Conservation (phyloP, 1,139 yeast genomes). For the Geotrichum citri-aurantii region DNA sequence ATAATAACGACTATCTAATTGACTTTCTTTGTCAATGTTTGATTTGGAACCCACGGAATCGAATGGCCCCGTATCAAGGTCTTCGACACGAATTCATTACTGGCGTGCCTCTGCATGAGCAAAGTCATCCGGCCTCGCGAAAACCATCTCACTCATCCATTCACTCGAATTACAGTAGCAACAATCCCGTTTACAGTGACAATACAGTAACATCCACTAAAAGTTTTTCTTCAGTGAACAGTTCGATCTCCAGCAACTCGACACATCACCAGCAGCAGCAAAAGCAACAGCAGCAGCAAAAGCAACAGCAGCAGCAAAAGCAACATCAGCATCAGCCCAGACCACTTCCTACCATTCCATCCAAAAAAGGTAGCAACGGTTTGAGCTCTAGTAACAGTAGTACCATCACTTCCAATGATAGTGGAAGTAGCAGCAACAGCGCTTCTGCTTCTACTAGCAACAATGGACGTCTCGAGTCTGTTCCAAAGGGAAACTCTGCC, state of each 20-base stretch:
- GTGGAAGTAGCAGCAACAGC: background rate
- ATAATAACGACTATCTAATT: slow-evolving; percentile 36
- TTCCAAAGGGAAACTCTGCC: background rate
- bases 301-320: background rate
- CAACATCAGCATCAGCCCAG: background rate
- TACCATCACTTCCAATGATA: background rate
- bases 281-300: background rate
- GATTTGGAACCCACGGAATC: slow-evolving; percentile 51
- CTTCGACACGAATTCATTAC: slow-evolving; percentile 41
- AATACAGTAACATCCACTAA: slow-evolving; percentile 1
- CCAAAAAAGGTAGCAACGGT: background rate
- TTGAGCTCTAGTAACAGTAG: background rate
- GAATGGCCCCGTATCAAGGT: slow-evolving; percentile 44
- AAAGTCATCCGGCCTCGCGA: background rate
- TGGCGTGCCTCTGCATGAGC: slow-evolving; percentile 20
- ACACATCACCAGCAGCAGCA: background rate
- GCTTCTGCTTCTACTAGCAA: background rate
- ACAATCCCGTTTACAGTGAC: slow-evolving; percentile 67
- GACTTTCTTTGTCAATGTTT: slow-evolving; percentile 38
- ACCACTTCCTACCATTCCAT: background rate
- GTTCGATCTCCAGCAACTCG: background rate
- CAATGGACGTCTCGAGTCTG: background rate
- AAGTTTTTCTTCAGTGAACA: background rate
- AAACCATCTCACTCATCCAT: slow-evolving; percentile 53
- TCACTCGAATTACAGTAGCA: slow-evolving; percentile 97